Percentiles rank a stretch among this genome's conserved stretches.
These are phyloP conservation scores for Colletotrichum musae DNA, from an alignment of 2,329 filamentous ascomycete species.

Conservation along the genomic window DNA sequence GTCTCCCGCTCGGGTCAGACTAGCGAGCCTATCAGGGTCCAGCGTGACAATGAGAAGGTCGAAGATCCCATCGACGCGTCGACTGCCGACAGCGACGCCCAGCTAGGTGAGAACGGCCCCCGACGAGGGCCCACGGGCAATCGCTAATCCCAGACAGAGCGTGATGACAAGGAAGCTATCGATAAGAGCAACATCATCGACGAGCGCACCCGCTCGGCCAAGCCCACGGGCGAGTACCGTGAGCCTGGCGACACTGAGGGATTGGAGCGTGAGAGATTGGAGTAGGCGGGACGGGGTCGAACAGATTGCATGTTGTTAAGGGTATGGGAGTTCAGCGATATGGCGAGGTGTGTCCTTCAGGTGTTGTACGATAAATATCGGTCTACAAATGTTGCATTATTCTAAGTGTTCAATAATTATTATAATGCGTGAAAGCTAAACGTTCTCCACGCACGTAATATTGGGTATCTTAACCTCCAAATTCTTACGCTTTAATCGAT, in stretches of 20 bases:
- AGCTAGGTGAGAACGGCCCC: constrained; percentile 49
- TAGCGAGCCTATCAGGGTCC: constrained; percentile 49
- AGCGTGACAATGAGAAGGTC: constrained; percentile 49
- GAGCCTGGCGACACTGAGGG: constrained; percentile 54
- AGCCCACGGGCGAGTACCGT: constrained; percentile 46
- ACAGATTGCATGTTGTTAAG: too few species aligned
- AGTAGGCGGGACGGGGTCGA: neutral
- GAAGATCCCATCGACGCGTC: constrained; percentile 51
- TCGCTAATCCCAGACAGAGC: constrained; percentile 42
- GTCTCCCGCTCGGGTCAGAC: constrained; percentile 50
- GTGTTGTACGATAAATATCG: too few species aligned
- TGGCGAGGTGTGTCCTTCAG: too few species aligned
- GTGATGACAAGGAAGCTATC: constrained; percentile 55
- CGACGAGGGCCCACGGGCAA: rapidly evolving
- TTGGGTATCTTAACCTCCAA: too few species aligned
- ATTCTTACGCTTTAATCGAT: neutral
- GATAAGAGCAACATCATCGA: constrained; percentile 54
- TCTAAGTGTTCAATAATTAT: too few species aligned
- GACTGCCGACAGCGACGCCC: constrained; percentile 51
- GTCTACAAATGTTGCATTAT: too few species aligned
- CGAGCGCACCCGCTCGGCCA: constrained; percentile 52
- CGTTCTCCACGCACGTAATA: too few species aligned
- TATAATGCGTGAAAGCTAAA: too few species aligned
- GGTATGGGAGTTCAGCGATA: too few species aligned
- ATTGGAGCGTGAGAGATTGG: constrained; percentile 18